Conservation (phyloP, 2,329 filamentous ascomycete species). For the Bisporella sp. region DNA sequence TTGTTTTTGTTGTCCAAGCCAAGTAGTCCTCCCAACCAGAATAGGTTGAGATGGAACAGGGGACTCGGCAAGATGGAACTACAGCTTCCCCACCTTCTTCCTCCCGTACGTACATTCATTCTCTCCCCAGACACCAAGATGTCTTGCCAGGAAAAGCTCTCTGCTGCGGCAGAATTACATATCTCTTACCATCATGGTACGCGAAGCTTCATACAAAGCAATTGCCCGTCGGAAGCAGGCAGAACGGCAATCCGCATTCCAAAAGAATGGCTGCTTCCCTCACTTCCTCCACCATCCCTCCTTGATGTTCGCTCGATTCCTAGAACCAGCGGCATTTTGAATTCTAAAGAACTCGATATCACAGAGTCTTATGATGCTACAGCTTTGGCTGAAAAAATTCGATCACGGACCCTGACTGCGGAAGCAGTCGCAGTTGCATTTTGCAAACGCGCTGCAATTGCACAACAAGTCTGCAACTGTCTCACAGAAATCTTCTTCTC, state of each 20-base stretch:
- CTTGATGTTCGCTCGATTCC: conserved; percentile 20
- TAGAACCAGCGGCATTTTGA: conserved; percentile 18
- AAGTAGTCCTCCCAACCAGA: too few relatives aligned
- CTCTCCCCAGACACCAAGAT: too few relatives aligned
- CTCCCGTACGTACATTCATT: too few relatives aligned
- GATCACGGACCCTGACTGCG: conserved; percentile 15
- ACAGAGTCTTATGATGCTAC: conserved; percentile 25
- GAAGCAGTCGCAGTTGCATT: conserved; percentile 39
- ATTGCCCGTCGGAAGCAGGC: conserved; percentile 21
- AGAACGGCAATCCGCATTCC: conserved; percentile 22
- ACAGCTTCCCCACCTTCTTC: too few relatives aligned
- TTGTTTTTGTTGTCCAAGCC: too few relatives aligned
- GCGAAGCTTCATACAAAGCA: conserved; percentile 12
- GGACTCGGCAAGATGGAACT: too few relatives aligned
- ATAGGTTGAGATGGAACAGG: too few relatives aligned
- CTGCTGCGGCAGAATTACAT: too few relatives aligned
- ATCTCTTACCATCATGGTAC: not conserved
- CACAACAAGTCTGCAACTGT: conserved; percentile 39
- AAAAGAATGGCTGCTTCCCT: conserved; percentile 19
- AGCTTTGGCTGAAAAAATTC: conserved; percentile 18
- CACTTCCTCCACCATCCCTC: conserved; percentile 10
- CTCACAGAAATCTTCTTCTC: conserved; percentile 44
- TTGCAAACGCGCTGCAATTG: conserved; percentile 42
- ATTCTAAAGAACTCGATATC: conserved; percentile 19
- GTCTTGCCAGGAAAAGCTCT: too few relatives aligned